Evolutionary conservation across 306 rosid species (phyloP).

Genomic region (Begonia fuchsioides): DNA sequence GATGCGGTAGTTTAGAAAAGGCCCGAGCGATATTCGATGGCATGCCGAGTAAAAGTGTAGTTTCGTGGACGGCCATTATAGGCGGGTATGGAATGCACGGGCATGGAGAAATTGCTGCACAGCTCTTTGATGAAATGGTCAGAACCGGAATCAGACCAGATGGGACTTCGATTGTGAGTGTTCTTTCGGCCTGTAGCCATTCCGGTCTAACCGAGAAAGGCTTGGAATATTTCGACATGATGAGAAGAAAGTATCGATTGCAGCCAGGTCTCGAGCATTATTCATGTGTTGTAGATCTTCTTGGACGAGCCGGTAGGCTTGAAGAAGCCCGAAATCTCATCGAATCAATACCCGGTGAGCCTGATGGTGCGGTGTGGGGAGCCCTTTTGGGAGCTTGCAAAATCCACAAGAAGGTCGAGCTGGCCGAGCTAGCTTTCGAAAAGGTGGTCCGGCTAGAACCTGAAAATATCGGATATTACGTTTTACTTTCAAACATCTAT

Average conservation of each 20-base stretch:
- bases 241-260: slow-evolving; percentile 40
- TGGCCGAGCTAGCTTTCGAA: slow-evolving; percentile 67
- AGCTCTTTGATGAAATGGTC: slow-evolving; percentile 61
- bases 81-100: slow-evolving; percentile 92
- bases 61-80: slow-evolving; percentile 37
- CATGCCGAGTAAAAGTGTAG: too few relatives aligned
- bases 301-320: slow-evolving; percentile 73
- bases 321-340: slow-evolving; percentile 53
- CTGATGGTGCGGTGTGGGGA: slow-evolving; percentile 91
- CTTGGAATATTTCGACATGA: slow-evolving; percentile 40
- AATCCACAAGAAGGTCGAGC: slow-evolving; percentile 51
- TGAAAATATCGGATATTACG: slow-evolving; percentile 65
- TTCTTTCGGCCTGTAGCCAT: slow-evolving; percentile 80
- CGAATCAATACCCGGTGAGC: slow-evolving; percentile 42
- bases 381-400: slow-evolving; percentile 90
- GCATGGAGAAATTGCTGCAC: slow-evolving; percentile 46
- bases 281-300: slow-evolving; percentile 77
- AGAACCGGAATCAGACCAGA: slow-evolving; percentile 52
- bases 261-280: slow-evolving; percentile 65
- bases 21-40: too few relatives aligned
- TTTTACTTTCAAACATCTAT: slow-evolving; percentile 62
- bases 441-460: slow-evolving; percentile 57
- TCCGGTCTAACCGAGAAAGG: slow-evolving; percentile 71
- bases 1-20: slow-evolving; percentile 39
- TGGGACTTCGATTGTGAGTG: slow-evolving; percentile 48